These are phyloP conservation scores for Hyaloraphidium curvatum DNA, from an alignment of 192 early-diverging fungal species.

Conservation along the genomic window DNA sequence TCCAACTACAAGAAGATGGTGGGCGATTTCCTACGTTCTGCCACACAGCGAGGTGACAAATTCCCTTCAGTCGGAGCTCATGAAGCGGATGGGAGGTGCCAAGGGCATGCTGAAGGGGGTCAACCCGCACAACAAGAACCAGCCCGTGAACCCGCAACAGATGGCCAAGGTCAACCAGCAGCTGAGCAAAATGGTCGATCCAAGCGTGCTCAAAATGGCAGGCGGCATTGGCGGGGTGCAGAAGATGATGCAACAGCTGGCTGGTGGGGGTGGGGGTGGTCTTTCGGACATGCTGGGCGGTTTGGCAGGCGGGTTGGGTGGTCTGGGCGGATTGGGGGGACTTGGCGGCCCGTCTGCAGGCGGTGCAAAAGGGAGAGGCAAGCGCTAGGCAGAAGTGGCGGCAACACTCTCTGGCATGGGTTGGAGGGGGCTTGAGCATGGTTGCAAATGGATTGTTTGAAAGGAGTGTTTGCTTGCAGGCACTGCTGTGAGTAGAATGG, in stretches of 20 bases:
- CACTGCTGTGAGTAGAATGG: too few species aligned
- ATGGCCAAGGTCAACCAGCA: constrained; percentile 32
- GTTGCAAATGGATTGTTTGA: too few species aligned
- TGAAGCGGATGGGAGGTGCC: constrained; percentile 84
- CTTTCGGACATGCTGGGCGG: constrained; percentile 4
- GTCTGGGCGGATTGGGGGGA: constrained; percentile 5
- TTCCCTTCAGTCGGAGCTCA: constrained; percentile 33
- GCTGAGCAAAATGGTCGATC: constrained; percentile 45
- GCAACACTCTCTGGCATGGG: too few species aligned
- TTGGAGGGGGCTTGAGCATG: too few species aligned
- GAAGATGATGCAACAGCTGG: constrained; percentile 41
- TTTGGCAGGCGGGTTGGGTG: background rate
- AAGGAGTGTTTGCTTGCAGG: too few species aligned
- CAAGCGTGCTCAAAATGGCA: constrained; percentile 13
- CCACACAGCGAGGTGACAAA: background rate
- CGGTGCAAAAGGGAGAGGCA: too few species aligned
- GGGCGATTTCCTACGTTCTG: too few species aligned
- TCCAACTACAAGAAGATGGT: constrained; percentile 55
- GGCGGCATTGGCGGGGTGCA: constrained; percentile 46
- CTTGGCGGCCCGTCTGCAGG: constrained; percentile 4
- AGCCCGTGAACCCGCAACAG: constrained; percentile 21
- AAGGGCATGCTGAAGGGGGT: constrained; percentile 51
- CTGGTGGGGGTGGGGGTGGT: background rate
- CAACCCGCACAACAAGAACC: constrained; percentile 14
- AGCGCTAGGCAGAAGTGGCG: too few species aligned